A percentile compares a stretch with the other conserved stretches of the same genome.
Evolutionary conservation across 371 early-diverging fungal genomes (phyloP).

Genomic region (Syncephalastrum contaminatum): DNA sequence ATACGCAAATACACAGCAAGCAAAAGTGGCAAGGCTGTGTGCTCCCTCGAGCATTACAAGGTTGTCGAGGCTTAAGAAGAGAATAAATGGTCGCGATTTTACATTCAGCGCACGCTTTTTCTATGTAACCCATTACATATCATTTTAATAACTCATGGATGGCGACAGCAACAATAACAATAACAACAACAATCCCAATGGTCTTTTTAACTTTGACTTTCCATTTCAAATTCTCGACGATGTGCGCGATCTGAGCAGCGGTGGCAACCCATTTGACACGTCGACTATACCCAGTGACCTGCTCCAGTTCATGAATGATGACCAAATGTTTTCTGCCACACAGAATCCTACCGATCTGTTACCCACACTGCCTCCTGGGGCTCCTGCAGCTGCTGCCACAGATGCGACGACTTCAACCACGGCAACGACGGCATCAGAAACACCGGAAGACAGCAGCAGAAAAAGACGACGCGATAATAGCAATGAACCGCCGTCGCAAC

Average conservation of each 20-base stretch:
- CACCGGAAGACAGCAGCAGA: not conserved
- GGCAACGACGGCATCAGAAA: not conserved
- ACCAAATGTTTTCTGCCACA: not conserved
- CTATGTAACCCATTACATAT: no score
- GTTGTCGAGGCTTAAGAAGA: conserved; percentile 17
- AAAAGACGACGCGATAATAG: conserved; percentile 6
- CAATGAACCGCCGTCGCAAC: not conserved
- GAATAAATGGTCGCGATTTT: no score
- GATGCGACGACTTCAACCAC: not conserved
- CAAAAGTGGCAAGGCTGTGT: conserved; percentile 37
- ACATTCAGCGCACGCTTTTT: no score
- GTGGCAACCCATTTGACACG: not conserved
- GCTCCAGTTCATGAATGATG: conserved; percentile 14
- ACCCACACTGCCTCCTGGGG: not conserved
- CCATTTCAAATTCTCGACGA: conserved; percentile 9
- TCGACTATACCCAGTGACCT: conserved; percentile 13
- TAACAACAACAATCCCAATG: conserved; percentile 1
- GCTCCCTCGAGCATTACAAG: conserved; percentile 47
- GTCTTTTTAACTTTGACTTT: conserved; percentile 8
- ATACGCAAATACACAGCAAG: conserved; percentile 40
- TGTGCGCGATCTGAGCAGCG: not conserved
- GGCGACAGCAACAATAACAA: no score
- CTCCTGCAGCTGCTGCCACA: not conserved
- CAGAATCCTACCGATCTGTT: not conserved
- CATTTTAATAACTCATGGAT: no score